Evolutionary conservation across 108 stramenopile species (phyloP).

Genomic region (Conticribra guillardii): DNA sequence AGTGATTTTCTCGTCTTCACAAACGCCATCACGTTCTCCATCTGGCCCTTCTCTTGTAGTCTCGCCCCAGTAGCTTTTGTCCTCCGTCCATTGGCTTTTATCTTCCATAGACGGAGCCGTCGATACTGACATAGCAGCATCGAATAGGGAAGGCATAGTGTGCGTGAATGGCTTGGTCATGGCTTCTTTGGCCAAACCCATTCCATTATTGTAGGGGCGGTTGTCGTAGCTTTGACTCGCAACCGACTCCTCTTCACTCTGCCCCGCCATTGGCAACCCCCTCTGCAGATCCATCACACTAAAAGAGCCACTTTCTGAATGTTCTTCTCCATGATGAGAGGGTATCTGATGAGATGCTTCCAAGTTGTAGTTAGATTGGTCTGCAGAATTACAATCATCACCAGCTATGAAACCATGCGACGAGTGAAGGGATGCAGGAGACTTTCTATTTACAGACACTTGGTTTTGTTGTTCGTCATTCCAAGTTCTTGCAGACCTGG

Average conservation of each 20-base stretch:
- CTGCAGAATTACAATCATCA: neutral
- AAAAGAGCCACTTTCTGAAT: neutral
- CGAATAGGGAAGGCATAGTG: conserved; percentile 16
- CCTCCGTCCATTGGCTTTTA: conserved; percentile 4
- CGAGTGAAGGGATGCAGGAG: neutral
- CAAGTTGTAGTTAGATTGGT: neutral
- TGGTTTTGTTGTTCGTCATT: neutral
- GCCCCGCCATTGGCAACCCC: conserved; percentile 14
- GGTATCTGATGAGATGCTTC: no score
- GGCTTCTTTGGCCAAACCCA: neutral
- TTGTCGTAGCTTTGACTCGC: no score
- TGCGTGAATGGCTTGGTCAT: conserved; percentile 8
- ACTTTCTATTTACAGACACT: neutral
- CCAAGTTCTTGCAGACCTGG: neutral
- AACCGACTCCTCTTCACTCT: conserved; percentile 1
- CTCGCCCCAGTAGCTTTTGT: neutral
- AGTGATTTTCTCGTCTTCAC: neutral
- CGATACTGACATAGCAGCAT: conserved; percentile 24
- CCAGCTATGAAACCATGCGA: neutral
- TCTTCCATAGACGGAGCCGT: neutral
- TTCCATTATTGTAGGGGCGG: neutral
- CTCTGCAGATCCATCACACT: conserved; percentile 29
- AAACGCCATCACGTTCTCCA: conserved; percentile 21
- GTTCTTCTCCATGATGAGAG: no score
- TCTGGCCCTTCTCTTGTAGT: conserved; percentile 8